Evolutionary conservation across 352 stramenopile species (phyloP), one percentile per base, ranked within the genome.

Genomic region (Globisporangium carolinianum): DNA sequence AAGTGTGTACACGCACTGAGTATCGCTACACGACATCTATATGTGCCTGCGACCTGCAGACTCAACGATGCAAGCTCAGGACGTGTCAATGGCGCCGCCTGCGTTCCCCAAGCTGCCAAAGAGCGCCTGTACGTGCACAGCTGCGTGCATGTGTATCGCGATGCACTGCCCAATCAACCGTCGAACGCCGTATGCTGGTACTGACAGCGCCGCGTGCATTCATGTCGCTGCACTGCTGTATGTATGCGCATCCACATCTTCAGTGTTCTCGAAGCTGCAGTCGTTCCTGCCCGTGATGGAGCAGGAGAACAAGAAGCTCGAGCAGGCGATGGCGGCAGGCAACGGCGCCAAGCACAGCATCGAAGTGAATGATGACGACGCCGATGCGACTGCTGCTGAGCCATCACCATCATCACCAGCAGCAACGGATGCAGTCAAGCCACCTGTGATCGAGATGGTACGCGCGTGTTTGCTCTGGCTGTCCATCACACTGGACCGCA

Each of bases 361-460:
- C 57, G 83, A 92, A 65, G 65, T 86, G 38, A 65, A 74, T 51
- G 69, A 81, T 32, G 24, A 3, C 2, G 24, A 3, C 24, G 24
- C 24, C 24, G 24, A 32, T 1, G 51, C 47, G 5, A 36, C 37
- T 4, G 18, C 35, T 5, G 52, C 39, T 46, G 57, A 54, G 58
- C 46, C 41, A 61, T 49, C 49, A 9, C 24, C 3, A 3, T 32
- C 24, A 36, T 12, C 5, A 35, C 51, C 17, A 32, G 8, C 24
- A 12, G 14, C 32, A 39, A 5, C 12, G 39, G 24, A 32, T 32
- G 24, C 41, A n/a, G 51, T 49, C 11, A 76, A 81, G 50, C 62
- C 68, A 14, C 77, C 68, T 0, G 72, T 90, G 36, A 89, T 92
- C 59, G 76, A 90, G 61, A 90, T 92, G 79, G 82, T 92, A 53